Evolutionary conservation across 1,284 basidiomycete genomes (phyloP).

Genomic region (Abortiporus biennis): DNA sequence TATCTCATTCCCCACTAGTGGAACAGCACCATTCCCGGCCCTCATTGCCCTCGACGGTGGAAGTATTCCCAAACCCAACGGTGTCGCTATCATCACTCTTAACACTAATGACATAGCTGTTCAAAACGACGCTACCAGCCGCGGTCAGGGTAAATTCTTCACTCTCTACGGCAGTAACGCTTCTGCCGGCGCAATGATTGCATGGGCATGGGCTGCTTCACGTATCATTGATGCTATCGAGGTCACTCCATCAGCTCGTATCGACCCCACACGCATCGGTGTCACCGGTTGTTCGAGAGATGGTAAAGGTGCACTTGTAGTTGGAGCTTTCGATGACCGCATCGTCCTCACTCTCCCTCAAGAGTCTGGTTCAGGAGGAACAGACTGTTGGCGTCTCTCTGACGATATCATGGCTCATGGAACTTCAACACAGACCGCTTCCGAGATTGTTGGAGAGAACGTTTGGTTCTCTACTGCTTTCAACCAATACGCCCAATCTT

Average conservation of each 20-base stretch:
- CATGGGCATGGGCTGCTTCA: conserved; percentile 51
- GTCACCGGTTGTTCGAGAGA: conserved; percentile 53
- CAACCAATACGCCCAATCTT: conserved; percentile 35
- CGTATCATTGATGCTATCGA: conserved; percentile 47
- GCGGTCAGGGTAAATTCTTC: conserved; percentile 49
- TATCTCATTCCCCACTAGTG: neutral
- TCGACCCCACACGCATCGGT: conserved; percentile 40
- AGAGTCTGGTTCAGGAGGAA: conserved; percentile 51
- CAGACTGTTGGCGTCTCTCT: conserved; percentile 50
- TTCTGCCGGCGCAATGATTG: conserved; percentile 44
- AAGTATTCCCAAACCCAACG: conserved; percentile 27
- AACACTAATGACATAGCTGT: too few relatives aligned
- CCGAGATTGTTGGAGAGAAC: conserved; percentile 47
- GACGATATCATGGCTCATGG: conserved; percentile 33
- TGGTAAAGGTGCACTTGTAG: conserved; percentile 50
- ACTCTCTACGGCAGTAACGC: conserved; percentile 38
- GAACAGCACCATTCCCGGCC: conserved; percentile 33
- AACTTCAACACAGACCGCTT: conserved; percentile 37
- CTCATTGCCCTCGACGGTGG: conserved; percentile 48
- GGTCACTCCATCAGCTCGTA: conserved; percentile 37
- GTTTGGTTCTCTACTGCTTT: conserved; percentile 47
- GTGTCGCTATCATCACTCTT: conserved; percentile 20
- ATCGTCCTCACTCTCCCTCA: conserved; percentile 46
- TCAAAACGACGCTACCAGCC: conserved; percentile 35
- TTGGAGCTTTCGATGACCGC: conserved; percentile 40